These are phyloP conservation scores for Coriaria nepalensis DNA, from an alignment of 306 rosid species.

Conservation along the genomic window DNA sequence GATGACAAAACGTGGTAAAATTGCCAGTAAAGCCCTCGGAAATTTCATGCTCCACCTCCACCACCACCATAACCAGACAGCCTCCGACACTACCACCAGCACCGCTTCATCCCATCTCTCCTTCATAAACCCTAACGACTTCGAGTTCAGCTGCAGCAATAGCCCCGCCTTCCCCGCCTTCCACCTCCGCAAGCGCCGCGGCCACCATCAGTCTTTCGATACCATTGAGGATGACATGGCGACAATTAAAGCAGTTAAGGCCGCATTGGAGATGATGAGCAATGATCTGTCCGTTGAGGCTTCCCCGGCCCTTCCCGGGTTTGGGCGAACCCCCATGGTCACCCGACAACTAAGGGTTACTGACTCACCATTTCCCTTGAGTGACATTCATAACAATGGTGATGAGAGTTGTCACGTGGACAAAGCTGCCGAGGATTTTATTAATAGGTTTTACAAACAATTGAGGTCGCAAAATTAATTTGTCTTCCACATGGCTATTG, in stretches of 20 bases:
- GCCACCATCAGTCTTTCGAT: constrained; percentile 6
- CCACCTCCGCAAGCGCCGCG: constrained; percentile 7
- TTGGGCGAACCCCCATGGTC: constrained; percentile 27
- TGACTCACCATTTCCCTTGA: constrained; percentile 51
- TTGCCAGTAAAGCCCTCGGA: constrained; percentile 6
- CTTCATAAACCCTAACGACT: constrained; percentile 1
- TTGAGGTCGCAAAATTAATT: constrained; percentile 8
- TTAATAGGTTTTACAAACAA: constrained; percentile 57
- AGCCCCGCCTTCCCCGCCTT: constrained; percentile 9
- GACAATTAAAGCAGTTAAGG: constrained; percentile 4
- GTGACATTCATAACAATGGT: constrained; percentile 2
- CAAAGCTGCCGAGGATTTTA: constrained; percentile 74
- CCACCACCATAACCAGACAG: not conserved
- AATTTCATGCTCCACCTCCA: constrained; percentile 17
- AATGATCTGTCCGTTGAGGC: constrained; percentile 16
- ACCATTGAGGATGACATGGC: constrained; percentile 8
- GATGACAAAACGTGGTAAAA: constrained; percentile 10
- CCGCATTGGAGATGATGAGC: constrained; percentile 26
- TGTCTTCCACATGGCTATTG: too few relatives aligned
- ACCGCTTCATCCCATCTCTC: not conserved
- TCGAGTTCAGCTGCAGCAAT: constrained; percentile 17
- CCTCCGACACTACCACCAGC: not conserved
- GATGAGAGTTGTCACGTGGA: constrained; percentile 32
- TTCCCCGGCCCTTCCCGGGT: constrained; percentile 30
- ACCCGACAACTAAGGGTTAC: constrained; percentile 44